Percentiles rank a stretch among this genome's conserved stretches.
Conservation (phyloP, 257 asterid genomes). For the Nicotiana benthamiana region DNA sequence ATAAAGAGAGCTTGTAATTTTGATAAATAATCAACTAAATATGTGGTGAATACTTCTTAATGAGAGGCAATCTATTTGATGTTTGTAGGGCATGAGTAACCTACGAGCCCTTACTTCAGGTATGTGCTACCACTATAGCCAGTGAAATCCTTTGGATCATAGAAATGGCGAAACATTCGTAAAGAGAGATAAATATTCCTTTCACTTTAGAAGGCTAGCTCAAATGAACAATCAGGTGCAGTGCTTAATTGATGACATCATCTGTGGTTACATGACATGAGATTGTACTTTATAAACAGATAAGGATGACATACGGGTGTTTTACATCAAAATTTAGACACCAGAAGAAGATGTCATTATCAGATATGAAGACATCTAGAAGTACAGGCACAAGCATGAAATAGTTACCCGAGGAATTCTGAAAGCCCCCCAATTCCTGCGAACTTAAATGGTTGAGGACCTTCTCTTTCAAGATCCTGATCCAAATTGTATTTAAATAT, state of each 20-base stretch:
- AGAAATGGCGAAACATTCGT: not conserved
- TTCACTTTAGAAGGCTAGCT: not conserved
- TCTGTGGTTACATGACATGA: not conserved
- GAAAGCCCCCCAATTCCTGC: conserved; percentile 99
- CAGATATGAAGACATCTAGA: not conserved
- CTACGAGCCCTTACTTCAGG: not conserved
- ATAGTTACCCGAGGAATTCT: conserved; percentile 79
- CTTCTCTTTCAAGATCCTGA: conserved; percentile 91
- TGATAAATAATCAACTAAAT: not conserved
- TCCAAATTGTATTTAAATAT: conserved; percentile 7
- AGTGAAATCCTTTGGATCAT: not conserved
- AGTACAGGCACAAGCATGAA: not conserved
- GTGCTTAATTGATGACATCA: not conserved
- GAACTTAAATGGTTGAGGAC: conserved; percentile 78
- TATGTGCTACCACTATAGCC: not conserved
- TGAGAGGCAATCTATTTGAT: not conserved
- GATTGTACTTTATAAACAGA: not conserved
- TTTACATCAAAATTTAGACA: not conserved
- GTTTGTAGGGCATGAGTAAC: not conserved
- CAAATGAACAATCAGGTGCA: not conserved
- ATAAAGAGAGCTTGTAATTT: not conserved
- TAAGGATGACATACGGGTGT: not conserved
- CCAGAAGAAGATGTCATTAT: not conserved
- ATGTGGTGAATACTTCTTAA: not conserved
- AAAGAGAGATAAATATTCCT: not conserved